A percentile compares a stretch with the other conserved stretches of the same genome.
phyloP scores from a whole-genome alignment of 495 filamentous ascomycete species.

The Daldinia grandis region DNA sequence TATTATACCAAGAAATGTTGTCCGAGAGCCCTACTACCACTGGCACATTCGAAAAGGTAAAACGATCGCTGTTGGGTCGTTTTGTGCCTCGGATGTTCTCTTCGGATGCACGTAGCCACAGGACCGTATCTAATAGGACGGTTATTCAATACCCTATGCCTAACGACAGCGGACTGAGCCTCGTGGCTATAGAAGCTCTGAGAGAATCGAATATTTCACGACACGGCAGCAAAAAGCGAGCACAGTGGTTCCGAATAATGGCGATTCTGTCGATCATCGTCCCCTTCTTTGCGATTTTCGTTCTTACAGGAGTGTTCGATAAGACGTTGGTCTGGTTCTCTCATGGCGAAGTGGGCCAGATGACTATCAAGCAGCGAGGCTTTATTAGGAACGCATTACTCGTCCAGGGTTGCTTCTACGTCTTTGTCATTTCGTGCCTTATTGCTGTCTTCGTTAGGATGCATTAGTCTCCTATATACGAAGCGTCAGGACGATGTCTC shows the following conservation, averaged over 20 bases:
- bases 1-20: background rate
- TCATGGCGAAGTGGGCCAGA: conserved; percentile 40
- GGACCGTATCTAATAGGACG: conserved; percentile 15
- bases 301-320: conserved; percentile 42
- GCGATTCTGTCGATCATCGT: conserved; percentile 41
- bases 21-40: background rate
- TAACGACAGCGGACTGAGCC: conserved; percentile 18
- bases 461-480: background rate
- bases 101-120: background rate
- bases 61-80: background rate
- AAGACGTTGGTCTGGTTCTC: conserved; percentile 47
- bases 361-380: conserved; percentile 43
- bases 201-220: conserved; percentile 43
- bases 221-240: conserved; percentile 33
- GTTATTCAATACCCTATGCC: conserved; percentile 17
- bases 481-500: background rate
- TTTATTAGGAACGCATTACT: conserved; percentile 39
- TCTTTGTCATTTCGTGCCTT: conserved; percentile 7
- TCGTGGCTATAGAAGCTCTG: conserved; percentile 16
- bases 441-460: conserved; percentile 24
- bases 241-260: conserved; percentile 44
- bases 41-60: background rate
- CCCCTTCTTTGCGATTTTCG: conserved; percentile 48
- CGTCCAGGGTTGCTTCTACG: conserved; percentile 31
- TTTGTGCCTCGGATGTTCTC: background rate